A percentile compares a stretch with the other conserved stretches of the same genome.
phyloP scores from a whole-genome alignment of 768 basidiomycete genomes.

The Nevesoporus exiguus region DNA sequence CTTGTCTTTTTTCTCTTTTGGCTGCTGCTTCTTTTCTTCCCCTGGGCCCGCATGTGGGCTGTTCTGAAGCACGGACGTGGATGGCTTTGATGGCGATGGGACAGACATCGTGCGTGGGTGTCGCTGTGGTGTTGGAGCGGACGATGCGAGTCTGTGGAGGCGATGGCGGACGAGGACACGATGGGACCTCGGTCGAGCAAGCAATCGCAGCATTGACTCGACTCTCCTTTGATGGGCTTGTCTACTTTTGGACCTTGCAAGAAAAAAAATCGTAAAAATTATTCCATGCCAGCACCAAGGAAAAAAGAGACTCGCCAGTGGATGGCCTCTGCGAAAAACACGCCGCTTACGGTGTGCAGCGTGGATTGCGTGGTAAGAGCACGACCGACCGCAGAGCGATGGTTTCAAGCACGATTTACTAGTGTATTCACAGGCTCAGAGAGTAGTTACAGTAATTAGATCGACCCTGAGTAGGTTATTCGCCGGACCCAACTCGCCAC shows the following conservation, averaged over 20 bases:
- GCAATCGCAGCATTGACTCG: slow-evolving; percentile 33
- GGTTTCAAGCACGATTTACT: too few relatives aligned
- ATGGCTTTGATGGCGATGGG: slow-evolving; percentile 53
- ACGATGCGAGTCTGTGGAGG: slow-evolving; percentile 4
- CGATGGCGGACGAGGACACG: slow-evolving; percentile 22
- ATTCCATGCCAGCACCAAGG: neutral
- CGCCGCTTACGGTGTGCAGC: too few relatives aligned
- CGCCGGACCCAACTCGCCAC: slow-evolving; percentile 67
- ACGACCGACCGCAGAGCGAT: too few relatives aligned
- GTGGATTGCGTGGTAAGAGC: too few relatives aligned
- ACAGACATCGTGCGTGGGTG: slow-evolving; percentile 46
- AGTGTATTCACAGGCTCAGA: too few relatives aligned
- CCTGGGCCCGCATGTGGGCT: slow-evolving; percentile 39
- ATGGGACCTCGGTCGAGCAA: slow-evolving; percentile 30
- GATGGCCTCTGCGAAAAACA: too few relatives aligned
- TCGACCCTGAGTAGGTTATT: slow-evolving; percentile 20
- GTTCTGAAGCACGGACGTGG: slow-evolving; percentile 36
- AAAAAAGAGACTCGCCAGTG: too few relatives aligned
- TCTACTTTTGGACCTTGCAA: slow-evolving; percentile 25
- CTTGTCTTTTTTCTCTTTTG: slow-evolving; percentile 47
- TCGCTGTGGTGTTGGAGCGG: neutral
- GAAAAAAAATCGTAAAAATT: neutral
- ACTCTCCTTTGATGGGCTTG: slow-evolving; percentile 13
- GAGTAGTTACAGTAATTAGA: neutral
- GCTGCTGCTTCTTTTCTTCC: slow-evolving; percentile 33